Conservation (phyloP, 2,329 filamentous ascomycete genomes). For the Albophoma yamanashiensis region DNA sequence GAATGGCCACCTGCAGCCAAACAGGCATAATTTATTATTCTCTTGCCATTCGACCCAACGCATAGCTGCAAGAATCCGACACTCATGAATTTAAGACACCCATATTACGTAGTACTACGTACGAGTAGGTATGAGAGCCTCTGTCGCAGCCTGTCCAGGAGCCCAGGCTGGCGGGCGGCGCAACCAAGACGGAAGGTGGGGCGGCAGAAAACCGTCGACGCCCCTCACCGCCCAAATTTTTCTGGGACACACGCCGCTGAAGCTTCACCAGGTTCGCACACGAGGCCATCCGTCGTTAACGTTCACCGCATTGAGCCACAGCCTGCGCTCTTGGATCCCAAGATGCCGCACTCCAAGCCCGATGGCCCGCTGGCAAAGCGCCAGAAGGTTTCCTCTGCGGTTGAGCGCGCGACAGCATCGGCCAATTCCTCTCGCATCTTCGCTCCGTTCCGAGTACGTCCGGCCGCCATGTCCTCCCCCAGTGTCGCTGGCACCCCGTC, state of each 20-base stretch:
- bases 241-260: constrained; percentile 3
- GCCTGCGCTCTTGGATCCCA: constrained; percentile 4
- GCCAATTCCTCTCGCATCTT: constrained; percentile 66
- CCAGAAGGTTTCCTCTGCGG: constrained; percentile 48
- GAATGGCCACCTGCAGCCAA: too few species aligned
- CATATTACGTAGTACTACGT: too few species aligned
- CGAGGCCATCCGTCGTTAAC: background rate
- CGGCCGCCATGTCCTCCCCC: background rate
- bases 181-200: too few species aligned
- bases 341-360: constrained; percentile 47
- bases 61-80: too few species aligned
- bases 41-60: too few species aligned
- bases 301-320: background rate
- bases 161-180: too few species aligned
- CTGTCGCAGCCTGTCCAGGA: too few species aligned
- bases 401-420: constrained; percentile 25
- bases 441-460: constrained; percentile 76
- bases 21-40: too few species aligned
- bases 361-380: constrained; percentile 63
- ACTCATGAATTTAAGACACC: too few species aligned
- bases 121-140: too few species aligned
- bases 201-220: constrained; percentile 9
- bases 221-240: constrained; percentile 16
- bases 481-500: background rate
- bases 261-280: background rate